Base-by-base conservation (phyloP, 345 rosid species). In the Eucalyptus tenuipes region DNA sequence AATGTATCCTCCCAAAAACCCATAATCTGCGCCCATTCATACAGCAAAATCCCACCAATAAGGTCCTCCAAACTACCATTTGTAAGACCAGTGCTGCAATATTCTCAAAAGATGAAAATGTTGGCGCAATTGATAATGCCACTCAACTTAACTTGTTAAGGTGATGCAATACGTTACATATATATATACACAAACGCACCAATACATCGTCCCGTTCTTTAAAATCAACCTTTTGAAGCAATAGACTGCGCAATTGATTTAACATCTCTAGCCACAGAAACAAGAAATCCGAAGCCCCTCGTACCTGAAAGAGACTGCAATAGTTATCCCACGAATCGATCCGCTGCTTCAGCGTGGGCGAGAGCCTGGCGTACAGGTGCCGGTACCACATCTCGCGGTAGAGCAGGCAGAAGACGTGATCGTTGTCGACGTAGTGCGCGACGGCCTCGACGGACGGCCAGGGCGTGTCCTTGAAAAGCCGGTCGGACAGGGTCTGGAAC, bases 311-410 rank as follows among this genome's bases (percentile, higher is more conserved):
- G 8, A 98, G 93, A 91, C 94, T 94, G 88, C 99, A 98, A 80
- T 97, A 98, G 66, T 98, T 98, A 85, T 98, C 99, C 99, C 97
- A 98, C 40, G 99, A 95, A 88, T 98, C 99, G 71, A 98, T 96
- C 94, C 99, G 93, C 95, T 98, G 99, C 93, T 94, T 94, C 55
- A 94, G 91, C 12, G 98, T 97, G 49, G 99, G 99, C 4, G 98
- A 93, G 14, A 96, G 93, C 88, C 99, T 94, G n/a, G 99, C 99
- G 49, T 95, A 98, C 86, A 98, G 92, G 80, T 98, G 99, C 44
- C 99, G 93, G 90, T 95, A 98, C 99, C 99, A 98, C 99, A 98
- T 96, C 97, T 98, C 99, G 18, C 98, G 98, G 89, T 98, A 98
- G 3, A 98, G 95, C 80, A 98, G 94, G 89, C 99, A 97, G 89